Evolutionary conservation across 176 grass and related monocot species (phyloP), one percentile per base, ranked within the genome.

Genomic region (Aegilops sharonensis): DNA sequence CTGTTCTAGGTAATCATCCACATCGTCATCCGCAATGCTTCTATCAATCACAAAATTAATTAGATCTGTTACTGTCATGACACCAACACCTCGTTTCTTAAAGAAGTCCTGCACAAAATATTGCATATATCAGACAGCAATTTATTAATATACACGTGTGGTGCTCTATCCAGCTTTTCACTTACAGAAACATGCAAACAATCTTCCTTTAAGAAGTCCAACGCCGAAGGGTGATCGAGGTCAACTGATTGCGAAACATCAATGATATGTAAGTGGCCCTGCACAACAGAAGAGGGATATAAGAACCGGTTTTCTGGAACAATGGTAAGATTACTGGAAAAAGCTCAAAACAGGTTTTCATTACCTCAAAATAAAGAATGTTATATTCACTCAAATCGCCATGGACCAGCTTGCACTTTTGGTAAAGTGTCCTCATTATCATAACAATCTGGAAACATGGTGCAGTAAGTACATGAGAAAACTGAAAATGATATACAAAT

Each of bases 321-420:
- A 21, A 37, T 45, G 50, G 50, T 54, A 54, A 54, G 15, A 54
- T 54, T 54, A 54, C 15, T 54, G 50, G 67, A 30, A 72, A 85
- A 13, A 64, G 40, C 32, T 17, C 67, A 64, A 84, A 57, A 45
- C 50, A 89, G 52, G 9, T 5, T 89, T 83, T 10, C 2, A 73
- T 40, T 89, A 99, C 97, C 94, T 96, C 94, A 37, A 89, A 99
- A 91, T 96, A 96, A 82, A 99, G 93, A 84, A 99, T 94, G 80
- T 99, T 99, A 85, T 99, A 99, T 88, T 99, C 97, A 87, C 97
- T 99, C 77, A 99, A 88, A 87, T 99, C 97, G 80, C 97, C 97
- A 88, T 99, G 97, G 23, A 99, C 97, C 72, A 99, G 79, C 83
- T 96, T 96, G 87, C 97, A 96, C 77, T 96, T 96, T 80, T 99